Conservation (phyloP, 352 stramenopile species). For the Globisporangium iwayamae region DNA sequence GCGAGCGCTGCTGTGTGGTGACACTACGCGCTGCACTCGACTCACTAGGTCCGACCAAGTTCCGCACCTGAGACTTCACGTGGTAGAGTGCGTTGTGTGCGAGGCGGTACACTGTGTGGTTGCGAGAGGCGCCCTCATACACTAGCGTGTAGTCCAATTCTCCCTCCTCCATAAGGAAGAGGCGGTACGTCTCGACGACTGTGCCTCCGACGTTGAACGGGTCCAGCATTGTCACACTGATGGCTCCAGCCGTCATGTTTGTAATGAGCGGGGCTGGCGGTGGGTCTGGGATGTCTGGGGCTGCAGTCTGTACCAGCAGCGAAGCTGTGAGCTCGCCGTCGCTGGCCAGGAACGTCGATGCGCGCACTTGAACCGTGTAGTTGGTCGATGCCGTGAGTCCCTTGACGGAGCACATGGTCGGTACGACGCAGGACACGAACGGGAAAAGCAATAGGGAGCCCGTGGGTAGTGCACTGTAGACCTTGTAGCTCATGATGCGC, state of each 20-base stretch:
- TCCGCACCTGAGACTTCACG: slow-evolving; percentile 50
- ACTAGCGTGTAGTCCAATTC: slow-evolving; percentile 22
- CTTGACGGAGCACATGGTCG: slow-evolving; percentile 38
- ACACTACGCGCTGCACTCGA: slow-evolving; percentile 21
- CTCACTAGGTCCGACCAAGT: slow-evolving; percentile 40
- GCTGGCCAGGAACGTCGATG: slow-evolving; percentile 23
- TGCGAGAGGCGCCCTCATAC: slow-evolving; percentile 22
- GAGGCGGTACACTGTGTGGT: slow-evolving; percentile 33
- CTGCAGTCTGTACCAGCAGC: slow-evolving; percentile 27
- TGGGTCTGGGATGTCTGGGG: slow-evolving; percentile 34
- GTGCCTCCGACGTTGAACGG: slow-evolving; percentile 45
- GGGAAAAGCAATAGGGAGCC: slow-evolving; percentile 21
- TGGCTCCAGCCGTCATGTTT: slow-evolving; percentile 41
- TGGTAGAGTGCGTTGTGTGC: slow-evolving; percentile 29
- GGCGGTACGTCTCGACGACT: slow-evolving; percentile 32
- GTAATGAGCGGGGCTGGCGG: slow-evolving; percentile 31
- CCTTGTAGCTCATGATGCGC: slow-evolving; percentile 38
- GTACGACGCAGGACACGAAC: slow-evolving; percentile 21
- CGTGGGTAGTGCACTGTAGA: slow-evolving; percentile 30
- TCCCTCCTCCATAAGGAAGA: slow-evolving; percentile 29
- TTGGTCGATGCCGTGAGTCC: slow-evolving; percentile 32
- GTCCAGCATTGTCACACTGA: slow-evolving; percentile 50
- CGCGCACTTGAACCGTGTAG: slow-evolving; percentile 44
- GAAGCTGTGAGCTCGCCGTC: slow-evolving; percentile 28
- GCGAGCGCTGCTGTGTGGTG: slow-evolving; percentile 36